These are phyloP conservation scores for Epichloe gansuensis DNA, from an alignment of 2,329 filamentous ascomycete genomes.

Conservation along the genomic window DNA sequence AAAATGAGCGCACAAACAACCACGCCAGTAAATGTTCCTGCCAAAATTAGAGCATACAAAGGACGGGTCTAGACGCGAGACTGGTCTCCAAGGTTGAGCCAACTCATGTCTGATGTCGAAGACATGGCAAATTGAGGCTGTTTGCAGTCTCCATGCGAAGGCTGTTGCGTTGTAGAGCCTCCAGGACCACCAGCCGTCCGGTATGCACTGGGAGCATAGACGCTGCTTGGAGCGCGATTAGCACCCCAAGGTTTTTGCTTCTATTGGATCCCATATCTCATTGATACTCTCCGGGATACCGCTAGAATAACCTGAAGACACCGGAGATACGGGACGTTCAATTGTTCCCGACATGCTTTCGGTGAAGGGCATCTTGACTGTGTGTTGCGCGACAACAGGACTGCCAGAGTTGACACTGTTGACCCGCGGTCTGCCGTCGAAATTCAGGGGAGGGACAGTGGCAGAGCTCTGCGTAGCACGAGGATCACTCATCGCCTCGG, in stretches of 20 bases:
- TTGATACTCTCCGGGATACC: slow-evolving; percentile 53
- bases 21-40: background rate
- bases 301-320: slow-evolving; percentile 47
- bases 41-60: background rate
- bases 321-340: slow-evolving; percentile 41
- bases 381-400: slow-evolving; percentile 53
- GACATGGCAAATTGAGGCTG: slow-evolving; percentile 40
- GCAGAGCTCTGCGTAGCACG: slow-evolving; percentile 54
- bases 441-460: slow-evolving; percentile 54
- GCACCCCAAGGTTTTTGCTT: slow-evolving; percentile 34
- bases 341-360: slow-evolving; percentile 50
- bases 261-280: slow-evolving; percentile 42
- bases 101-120: slow-evolving; percentile 58
- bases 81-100: slow-evolving; percentile 57
- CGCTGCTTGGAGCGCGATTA: slow-evolving; percentile 39
- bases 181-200: slow-evolving; percentile 30
- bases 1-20: background rate
- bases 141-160: slow-evolving; percentile 27
- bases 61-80: slow-evolving; percentile 9
- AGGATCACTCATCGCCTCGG: slow-evolving; percentile 19
- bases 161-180: slow-evolving; percentile 17
- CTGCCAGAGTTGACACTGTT: slow-evolving; percentile 57
- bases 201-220: slow-evolving; percentile 31
- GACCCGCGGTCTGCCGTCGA: slow-evolving; percentile 50
- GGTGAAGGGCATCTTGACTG: slow-evolving; percentile 35